Conservation (phyloP, 2,329 filamentous ascomycete species). For the Penicillium psychrosexuale region DNA sequence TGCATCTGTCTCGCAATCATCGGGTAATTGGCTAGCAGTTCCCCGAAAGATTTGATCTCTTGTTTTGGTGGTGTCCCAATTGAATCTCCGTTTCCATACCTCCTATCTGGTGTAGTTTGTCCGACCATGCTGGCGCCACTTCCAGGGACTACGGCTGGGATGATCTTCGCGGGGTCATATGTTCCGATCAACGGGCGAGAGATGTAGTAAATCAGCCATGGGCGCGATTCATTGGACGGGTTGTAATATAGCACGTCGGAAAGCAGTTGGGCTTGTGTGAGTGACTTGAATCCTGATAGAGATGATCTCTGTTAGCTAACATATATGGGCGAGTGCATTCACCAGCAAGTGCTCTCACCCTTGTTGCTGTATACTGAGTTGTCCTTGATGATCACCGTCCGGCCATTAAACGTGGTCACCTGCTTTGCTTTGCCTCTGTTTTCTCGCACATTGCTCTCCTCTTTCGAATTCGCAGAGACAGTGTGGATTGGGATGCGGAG, state of each 20-base stretch:
- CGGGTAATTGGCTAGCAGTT: slow-evolving; percentile 85
- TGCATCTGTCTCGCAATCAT: slow-evolving; percentile 98
- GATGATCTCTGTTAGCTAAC: slow-evolving; percentile 13
- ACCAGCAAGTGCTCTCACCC: slow-evolving; percentile 55
- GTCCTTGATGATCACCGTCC: slow-evolving; percentile 93
- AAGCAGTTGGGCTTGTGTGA: slow-evolving; percentile 84
- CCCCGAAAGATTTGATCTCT: slow-evolving; percentile 85
- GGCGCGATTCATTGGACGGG: slow-evolving; percentile 80
- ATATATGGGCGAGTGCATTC: slow-evolving; percentile 1
- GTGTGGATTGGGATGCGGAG: slow-evolving; percentile 68
- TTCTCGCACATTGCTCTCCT: slow-evolving; percentile 70
- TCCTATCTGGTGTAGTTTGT: slow-evolving; percentile 22
- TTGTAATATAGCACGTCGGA: slow-evolving; percentile 84
- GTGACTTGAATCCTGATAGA: slow-evolving; percentile 74
- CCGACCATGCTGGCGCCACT: slow-evolving; percentile 33
- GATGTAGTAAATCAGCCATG: slow-evolving; percentile 97
- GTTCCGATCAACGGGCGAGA: slow-evolving; percentile 80
- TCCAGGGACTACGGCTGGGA: slow-evolving; percentile 59
- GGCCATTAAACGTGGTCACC: slow-evolving; percentile 86
- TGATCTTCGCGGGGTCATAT: slow-evolving; percentile 72
- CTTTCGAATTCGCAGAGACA: slow-evolving; percentile 49
- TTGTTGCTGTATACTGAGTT: slow-evolving; percentile 93
- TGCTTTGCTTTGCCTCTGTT: slow-evolving; percentile 90
- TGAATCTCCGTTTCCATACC: slow-evolving; percentile 29
- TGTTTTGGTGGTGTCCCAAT: slow-evolving; percentile 62